phyloP scores from a whole-genome alignment of 306 rosid genomes.

The Quercus alba region DNA sequence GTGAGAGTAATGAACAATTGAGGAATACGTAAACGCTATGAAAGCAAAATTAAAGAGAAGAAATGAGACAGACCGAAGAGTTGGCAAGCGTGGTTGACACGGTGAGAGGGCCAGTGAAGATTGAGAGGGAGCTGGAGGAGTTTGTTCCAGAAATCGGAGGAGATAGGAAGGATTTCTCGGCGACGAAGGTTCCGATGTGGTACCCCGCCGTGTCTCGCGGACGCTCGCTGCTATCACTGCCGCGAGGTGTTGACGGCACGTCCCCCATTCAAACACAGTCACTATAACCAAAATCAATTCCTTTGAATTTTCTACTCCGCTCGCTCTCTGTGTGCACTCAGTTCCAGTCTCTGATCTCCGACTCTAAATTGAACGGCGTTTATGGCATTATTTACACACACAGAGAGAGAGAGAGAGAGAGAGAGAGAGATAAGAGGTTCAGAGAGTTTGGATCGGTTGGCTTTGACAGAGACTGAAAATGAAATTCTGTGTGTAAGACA shows the following conservation, averaged over 20 bases:
- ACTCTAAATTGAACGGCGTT: conserved; percentile 15
- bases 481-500: conserved; percentile 21
- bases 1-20: too few relatives aligned
- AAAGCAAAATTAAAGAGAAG: conserved; percentile 3
- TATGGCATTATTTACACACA: conserved; percentile 45
- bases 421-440: too few relatives aligned
- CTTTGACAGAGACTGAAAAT: conserved; percentile 21
- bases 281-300: neutral
- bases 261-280: conserved; percentile 54
- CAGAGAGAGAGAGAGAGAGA: neutral
- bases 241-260: conserved; percentile 80
- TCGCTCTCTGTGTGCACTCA: too few relatives aligned
- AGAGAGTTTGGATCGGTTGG: conserved; percentile 30
- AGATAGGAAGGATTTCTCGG: conserved; percentile 65
- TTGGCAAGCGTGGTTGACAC: conserved; percentile 83
- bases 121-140: conserved; percentile 78
- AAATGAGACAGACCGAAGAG: conserved; percentile 39
- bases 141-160: conserved; percentile 94
- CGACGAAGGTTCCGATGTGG: conserved; percentile 78
- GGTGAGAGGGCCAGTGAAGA: conserved; percentile 71
- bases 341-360: too few relatives aligned
- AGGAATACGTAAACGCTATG: neutral
- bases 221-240: conserved; percentile 21
- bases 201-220: conserved; percentile 81
- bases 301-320: too few relatives aligned